Base-by-base conservation (phyloP, 176 grass and related monocot species). In the Thalia dealbata region DNA sequence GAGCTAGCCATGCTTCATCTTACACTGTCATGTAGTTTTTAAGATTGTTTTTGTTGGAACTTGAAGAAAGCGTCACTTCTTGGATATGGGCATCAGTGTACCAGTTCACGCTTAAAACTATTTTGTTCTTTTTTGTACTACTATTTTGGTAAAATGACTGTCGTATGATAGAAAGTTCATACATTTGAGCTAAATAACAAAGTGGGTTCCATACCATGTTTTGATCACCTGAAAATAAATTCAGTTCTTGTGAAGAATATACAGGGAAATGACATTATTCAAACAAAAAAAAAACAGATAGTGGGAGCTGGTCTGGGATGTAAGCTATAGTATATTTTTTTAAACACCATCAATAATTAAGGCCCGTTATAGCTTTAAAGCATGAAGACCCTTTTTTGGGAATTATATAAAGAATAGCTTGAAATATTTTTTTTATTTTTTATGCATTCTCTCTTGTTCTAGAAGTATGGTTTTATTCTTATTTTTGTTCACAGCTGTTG, bases 401-500 rank as follows among this genome's bases (percentile, higher is more conserved):
- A n/a, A n/a, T 56, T 30, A 24, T 32, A 10, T n/a, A 28, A 74
- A 38, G 3, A 74, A 38, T 12, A 67, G 13, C 35, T 10, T 21
- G 7, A 38, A 18, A 5, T 23, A 0, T 48, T 5, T 14, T 13
- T 48, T 5, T 14, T 13, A 50, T 43, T 63, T 30, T 5, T 38
- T 29, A 32, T 78, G 9, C 55, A 52, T 4, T 25, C 43, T 74
- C 23, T 77, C 30, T 29, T 74, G 15, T 24, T 30, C 19, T 61
- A 54, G 12, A 76, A 64, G 70, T 65, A 67, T 16, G 42, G 5
- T 3, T 54, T n/a, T 58, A 78, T 69, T 61, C 70, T 81, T 26
- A 26, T 55, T 43, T 32, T 3, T 43, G 27, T 69, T 73, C 64
- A 80, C 76, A 97, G 93, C 68, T 84, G 68, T 92, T 69, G 93